phyloP scores from a whole-genome alignment of 2,329 filamentous ascomycete species.

The Chaetomiaceae sp. region DNA sequence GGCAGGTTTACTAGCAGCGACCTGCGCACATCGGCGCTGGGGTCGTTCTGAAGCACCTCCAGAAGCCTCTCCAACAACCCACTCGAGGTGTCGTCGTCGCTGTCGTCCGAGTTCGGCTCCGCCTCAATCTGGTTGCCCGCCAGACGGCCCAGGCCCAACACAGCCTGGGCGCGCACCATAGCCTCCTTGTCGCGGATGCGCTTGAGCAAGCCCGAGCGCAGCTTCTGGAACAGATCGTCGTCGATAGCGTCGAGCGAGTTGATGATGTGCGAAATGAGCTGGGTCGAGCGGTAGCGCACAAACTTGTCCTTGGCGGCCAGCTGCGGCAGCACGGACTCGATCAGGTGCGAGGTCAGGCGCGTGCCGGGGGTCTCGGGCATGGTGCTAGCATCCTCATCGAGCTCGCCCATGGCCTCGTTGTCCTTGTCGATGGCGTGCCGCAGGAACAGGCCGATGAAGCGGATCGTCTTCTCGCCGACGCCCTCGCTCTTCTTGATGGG shows the following conservation, averaged over 20 bases:
- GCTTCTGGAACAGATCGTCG: conserved; percentile 78
- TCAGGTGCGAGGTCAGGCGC: conserved; percentile 67
- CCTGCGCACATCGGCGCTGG: conserved; percentile 85
- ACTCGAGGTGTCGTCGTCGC: conserved; percentile 56
- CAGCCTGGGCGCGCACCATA: conserved; percentile 85
- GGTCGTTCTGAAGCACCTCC: conserved; percentile 86
- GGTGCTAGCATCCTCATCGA: conserved; percentile 62
- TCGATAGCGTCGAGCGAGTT: conserved; percentile 90
- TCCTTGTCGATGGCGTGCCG: conserved; percentile 66
- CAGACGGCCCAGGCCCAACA: conserved; percentile 79
- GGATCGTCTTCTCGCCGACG: conserved; percentile 77
- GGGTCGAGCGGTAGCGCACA: conserved; percentile 81
- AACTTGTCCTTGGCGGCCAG: conserved; percentile 85
- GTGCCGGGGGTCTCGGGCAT: conserved; percentile 79
- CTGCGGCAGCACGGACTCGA: conserved; percentile 69
- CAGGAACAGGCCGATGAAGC: conserved; percentile 84
- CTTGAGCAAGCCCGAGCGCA: conserved; percentile 73
- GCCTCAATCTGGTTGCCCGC: conserved; percentile 72
- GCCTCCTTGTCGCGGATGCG: conserved; percentile 91
- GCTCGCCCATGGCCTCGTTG: conserved; percentile 58
- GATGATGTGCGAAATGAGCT: conserved; percentile 84
- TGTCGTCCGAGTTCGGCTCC: conserved; percentile 62
- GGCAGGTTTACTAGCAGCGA: conserved; percentile 88
- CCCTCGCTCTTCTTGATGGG: conserved; percentile 86
- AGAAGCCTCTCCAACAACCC: conserved; percentile 77